phyloP scores from a whole-genome alignment of 1,284 basidiomycete species.

The Irpex sp. region DNA sequence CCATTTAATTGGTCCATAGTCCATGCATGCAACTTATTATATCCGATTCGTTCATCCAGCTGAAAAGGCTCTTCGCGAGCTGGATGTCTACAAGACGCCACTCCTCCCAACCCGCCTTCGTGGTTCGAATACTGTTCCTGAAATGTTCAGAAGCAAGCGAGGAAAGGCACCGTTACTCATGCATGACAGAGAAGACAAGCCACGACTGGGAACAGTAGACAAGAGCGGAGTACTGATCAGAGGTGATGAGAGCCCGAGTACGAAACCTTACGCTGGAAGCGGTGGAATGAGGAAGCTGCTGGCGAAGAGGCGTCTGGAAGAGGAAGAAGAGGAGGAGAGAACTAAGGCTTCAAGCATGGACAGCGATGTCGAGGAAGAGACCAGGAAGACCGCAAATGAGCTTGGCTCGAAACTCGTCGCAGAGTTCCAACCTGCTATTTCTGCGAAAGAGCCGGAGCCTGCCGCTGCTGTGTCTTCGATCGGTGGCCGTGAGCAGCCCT shows the following conservation, averaged over 20 bases:
- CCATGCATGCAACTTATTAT: too few relatives aligned
- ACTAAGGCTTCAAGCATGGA: conserved; percentile 32
- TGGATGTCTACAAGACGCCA: conserved; percentile 75
- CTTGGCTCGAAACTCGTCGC: conserved; percentile 18
- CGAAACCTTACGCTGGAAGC: conserved; percentile 66
- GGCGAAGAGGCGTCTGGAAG: conserved; percentile 44
- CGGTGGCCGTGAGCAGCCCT: conserved; percentile 39
- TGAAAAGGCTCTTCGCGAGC: conserved; percentile 61
- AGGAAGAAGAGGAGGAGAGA: conserved; percentile 31
- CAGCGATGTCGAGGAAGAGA: conserved; percentile 25
- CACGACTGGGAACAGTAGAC: conserved; percentile 33
- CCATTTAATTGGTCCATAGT: too few relatives aligned
- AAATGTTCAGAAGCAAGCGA: conserved; percentile 62
- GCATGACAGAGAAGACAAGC: conserved; percentile 34
- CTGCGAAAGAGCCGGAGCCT: conserved; percentile 17
- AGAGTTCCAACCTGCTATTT: conserved; percentile 15
- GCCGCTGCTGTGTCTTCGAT: conserved; percentile 14
- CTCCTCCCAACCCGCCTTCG: conserved; percentile 66
- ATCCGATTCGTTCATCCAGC: conserved; percentile 41
- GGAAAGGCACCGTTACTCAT: conserved; percentile 53
- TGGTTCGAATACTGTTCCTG: conserved; percentile 45
- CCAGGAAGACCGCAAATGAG: conserved; percentile 28
- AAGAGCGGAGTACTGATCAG: conserved; percentile 27
- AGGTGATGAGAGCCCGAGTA: conserved; percentile 27
- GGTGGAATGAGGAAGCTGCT: conserved; percentile 74